Conservation (phyloP, 2,329 filamentous ascomycete genomes). For the Rhynchosporium agropyri region DNA sequence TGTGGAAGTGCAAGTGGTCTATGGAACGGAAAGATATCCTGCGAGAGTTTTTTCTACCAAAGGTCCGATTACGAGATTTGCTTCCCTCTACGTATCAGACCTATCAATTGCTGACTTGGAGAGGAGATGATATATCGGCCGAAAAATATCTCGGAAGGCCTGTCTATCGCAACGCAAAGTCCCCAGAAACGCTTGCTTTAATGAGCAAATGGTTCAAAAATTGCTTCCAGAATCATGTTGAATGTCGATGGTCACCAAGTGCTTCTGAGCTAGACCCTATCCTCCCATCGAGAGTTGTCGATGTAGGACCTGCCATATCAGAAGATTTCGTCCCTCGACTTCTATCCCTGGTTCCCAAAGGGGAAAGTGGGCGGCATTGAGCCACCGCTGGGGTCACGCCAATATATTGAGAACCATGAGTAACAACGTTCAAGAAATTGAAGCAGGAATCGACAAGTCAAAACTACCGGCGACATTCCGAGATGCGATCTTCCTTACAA, state of each 20-base stretch:
- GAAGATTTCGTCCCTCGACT: not conserved
- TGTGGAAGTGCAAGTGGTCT: not conserved
- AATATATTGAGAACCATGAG: not conserved
- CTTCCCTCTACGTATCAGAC: no score
- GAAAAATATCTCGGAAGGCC: not conserved
- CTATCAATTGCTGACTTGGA: not conserved
- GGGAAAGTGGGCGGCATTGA: conserved; percentile 13
- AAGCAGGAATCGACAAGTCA: not conserved
- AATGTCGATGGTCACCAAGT: not conserved
- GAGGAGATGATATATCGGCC: not conserved
- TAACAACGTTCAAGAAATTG: not conserved
- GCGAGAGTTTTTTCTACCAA: conserved; percentile 7
- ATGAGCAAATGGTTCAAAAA: conserved; percentile 4
- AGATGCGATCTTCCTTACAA: conserved; percentile 25
- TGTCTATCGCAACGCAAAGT: not conserved
- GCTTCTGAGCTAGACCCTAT: not conserved
- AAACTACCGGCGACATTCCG: conserved; percentile 18
- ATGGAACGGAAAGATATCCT: conserved; percentile 1
- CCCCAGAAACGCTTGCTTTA: not conserved
- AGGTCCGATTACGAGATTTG: not conserved
- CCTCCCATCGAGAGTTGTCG: conserved; percentile 11
- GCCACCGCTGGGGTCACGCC: conserved; percentile 17
- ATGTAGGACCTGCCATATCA: conserved; percentile 2
- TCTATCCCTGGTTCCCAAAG: not conserved
- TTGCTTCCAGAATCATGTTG: conserved; percentile 8